phyloP scores from a whole-genome alignment of 176 grass and related monocot genomes.

The Avena atlantica region DNA sequence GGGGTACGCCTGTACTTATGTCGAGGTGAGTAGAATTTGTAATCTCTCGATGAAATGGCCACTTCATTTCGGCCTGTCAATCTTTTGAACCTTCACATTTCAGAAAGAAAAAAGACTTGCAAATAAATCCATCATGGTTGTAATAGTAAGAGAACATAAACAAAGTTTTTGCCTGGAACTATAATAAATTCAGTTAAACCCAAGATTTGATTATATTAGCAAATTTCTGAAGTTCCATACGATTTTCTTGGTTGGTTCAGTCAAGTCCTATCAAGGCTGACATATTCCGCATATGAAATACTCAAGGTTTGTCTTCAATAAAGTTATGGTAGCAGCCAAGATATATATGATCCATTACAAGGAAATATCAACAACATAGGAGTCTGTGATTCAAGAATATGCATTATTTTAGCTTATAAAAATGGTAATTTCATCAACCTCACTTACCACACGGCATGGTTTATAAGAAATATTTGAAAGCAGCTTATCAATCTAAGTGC shows the following conservation, averaged over 20 bases:
- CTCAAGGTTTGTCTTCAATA: background rate
- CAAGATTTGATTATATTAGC: slow-evolving; percentile 15
- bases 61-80: slow-evolving; percentile 80
- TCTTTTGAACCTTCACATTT: slow-evolving; percentile 75
- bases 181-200: background rate
- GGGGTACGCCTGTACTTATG: slow-evolving; percentile 75
- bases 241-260: background rate
- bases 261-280: background rate
- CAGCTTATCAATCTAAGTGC: slow-evolving; percentile 7
- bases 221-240: background rate
- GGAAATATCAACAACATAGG: background rate
- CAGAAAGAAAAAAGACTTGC: background rate
- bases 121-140: background rate
- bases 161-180: background rate
- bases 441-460: background rate
- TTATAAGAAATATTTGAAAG: slow-evolving; percentile 8
- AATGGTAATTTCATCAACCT: background rate
- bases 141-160: slow-evolving; percentile 7
- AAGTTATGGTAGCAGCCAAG: slow-evolving; percentile 7
- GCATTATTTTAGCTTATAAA: slow-evolving; percentile 4
- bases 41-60: slow-evolving; percentile 72
- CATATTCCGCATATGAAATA: slow-evolving; percentile 21
- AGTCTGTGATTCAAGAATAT: slow-evolving; percentile 11
- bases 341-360: slow-evolving; percentile 20
- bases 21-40: slow-evolving; percentile 90